These are phyloP conservation scores for Lasiosphaeriaceae sp. DNA, from an alignment of 495 filamentous ascomycete genomes.

Conservation along the genomic window DNA sequence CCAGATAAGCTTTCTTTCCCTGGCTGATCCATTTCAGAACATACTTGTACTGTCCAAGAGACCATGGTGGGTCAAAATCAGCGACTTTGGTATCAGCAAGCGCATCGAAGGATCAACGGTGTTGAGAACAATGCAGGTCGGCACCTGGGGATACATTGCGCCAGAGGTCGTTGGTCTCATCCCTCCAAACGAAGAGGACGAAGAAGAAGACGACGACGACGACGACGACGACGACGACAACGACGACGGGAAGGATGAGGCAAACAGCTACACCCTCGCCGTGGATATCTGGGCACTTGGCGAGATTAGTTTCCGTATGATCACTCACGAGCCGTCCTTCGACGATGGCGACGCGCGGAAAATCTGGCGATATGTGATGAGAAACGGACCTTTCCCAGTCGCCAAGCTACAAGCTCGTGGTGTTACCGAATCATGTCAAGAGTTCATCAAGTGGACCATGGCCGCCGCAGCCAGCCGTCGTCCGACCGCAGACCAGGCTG, in stretches of 20 bases:
- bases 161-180: constrained; percentile 6
- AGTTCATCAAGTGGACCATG: not conserved
- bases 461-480: not conserved
- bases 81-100: constrained; percentile 49
- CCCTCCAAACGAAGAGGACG: not conserved
- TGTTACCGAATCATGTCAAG: not conserved
- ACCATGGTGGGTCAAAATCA: constrained; percentile 44
- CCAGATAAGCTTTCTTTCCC: not conserved
- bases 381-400: not conserved
- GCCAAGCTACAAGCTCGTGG: not conserved
- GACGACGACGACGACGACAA: not conserved
- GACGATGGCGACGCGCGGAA: not conserved
- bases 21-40: constrained; percentile 13
- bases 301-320: not conserved
- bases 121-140: constrained; percentile 1
- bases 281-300: constrained; percentile 15
- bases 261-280: constrained; percentile 5
- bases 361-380: not conserved
- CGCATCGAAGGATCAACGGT: constrained; percentile 7
- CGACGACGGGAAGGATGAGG: not conserved
- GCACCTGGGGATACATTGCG: constrained; percentile 12
- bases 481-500: not conserved
- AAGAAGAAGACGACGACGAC: not conserved
- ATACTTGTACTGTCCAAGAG: constrained; percentile 1
- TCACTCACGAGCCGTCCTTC: not conserved